Percentiles rank a stretch among this genome's conserved stretches.
Evolutionary conservation across 2,329 filamentous ascomycete species (phyloP).

Genomic region (Penicillium sp.): DNA sequence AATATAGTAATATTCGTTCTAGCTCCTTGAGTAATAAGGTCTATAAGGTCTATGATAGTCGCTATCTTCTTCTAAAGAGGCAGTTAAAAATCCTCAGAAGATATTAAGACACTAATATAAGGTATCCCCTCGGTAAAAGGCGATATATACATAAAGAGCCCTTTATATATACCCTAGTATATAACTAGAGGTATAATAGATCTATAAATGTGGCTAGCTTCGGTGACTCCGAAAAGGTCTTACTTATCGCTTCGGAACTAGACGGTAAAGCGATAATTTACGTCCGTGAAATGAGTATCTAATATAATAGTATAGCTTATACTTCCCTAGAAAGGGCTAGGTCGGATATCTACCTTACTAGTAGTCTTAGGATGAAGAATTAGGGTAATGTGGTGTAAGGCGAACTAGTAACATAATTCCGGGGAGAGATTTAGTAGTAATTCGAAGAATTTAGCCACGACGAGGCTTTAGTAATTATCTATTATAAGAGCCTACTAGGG

Average conservation of each 20-base stretch:
- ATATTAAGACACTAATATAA: slow-evolving; percentile 26
- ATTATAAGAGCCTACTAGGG: slow-evolving; percentile 14
- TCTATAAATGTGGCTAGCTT: slow-evolving; percentile 21
- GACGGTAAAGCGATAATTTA: slow-evolving; percentile 17
- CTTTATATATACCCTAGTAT: slow-evolving; percentile 26
- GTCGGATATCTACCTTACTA: slow-evolving; percentile 20
- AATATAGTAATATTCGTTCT: slow-evolving; percentile 18
- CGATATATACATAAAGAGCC: slow-evolving; percentile 24
- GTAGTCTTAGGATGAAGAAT: slow-evolving; percentile 18
- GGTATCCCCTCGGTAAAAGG: slow-evolving; percentile 25
- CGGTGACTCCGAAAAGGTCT: slow-evolving; percentile 21
- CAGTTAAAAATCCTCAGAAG: slow-evolving; percentile 21
- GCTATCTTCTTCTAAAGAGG: slow-evolving; percentile 21
- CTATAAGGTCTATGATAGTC: slow-evolving; percentile 23
- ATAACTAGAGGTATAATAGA: slow-evolving; percentile 23
- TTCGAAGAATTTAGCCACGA: slow-evolving; percentile 24
- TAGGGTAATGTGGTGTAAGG: slow-evolving; percentile 21
- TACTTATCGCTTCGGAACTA: slow-evolving; percentile 23
- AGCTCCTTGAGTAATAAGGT: slow-evolving; percentile 24
- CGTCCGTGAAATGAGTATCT: slow-evolving; percentile 16
- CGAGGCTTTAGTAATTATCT: slow-evolving; percentile 20
- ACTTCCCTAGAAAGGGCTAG: slow-evolving; percentile 22
- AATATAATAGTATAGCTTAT: slow-evolving; percentile 27
- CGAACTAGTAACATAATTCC: slow-evolving; percentile 22
- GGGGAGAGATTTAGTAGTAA: slow-evolving; percentile 23